These are phyloP conservation scores for Cordyceps pruinosa DNA, from an alignment of 2,329 filamentous ascomycete species.

Conservation along the genomic window DNA sequence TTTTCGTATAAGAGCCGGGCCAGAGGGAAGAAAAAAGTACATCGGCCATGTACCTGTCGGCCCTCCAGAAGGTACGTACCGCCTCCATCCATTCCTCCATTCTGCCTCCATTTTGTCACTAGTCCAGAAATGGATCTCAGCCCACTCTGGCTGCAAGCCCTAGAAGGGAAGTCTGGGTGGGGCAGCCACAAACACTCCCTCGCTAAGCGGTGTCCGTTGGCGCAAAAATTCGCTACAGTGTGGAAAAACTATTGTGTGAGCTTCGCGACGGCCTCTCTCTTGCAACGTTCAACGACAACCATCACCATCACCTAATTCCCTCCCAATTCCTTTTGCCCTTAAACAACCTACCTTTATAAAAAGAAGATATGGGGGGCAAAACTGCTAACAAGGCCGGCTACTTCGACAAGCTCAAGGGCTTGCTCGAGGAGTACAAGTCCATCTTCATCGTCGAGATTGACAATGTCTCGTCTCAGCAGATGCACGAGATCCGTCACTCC, in stretches of 20 bases:
- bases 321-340: conserved; percentile 57
- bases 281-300: conserved; percentile 7
- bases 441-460: conserved; percentile 97
- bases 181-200: conserved; percentile 9
- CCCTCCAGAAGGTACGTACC: conserved; percentile 32
- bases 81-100: too few species aligned
- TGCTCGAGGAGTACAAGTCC: conserved; percentile 93
- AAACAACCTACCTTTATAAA: conserved; percentile 95
- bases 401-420: conserved; percentile 98
- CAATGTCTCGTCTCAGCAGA: conserved; percentile 99
- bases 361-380: conserved; percentile 99
- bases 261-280: neutral
- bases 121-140: neutral
- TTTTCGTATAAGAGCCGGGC: conserved; percentile 4
- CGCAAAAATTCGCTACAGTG: neutral
- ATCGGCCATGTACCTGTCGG: conserved; percentile 23
- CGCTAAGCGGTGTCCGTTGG: conserved; percentile 2
- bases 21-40: conserved; percentile 25
- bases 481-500: conserved; percentile 97
- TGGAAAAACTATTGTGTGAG: neutral
- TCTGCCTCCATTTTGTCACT: neutral
- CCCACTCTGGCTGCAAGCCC: neutral
- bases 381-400: conserved; percentile 87
- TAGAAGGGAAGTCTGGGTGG: neutral
- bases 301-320: conserved; percentile 6